Evolutionary conservation across 768 basidiomycete species (phyloP), one percentile per base, ranked within the genome.

Genomic region (Sutorius australiensis): DNA sequence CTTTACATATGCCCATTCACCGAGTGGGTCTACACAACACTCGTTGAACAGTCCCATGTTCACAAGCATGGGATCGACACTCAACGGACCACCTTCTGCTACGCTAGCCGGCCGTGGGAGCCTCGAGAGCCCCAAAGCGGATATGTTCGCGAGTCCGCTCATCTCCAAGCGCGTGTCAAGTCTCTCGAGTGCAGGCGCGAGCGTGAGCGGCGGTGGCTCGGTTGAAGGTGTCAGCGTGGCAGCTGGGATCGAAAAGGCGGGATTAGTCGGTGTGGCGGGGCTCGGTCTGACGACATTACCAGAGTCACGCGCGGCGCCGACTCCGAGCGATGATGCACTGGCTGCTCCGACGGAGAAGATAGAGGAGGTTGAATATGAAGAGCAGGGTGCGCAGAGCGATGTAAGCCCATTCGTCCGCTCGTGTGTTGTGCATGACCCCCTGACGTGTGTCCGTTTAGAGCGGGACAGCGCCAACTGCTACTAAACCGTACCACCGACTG

Each of bases 361-460:
- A 6, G 68, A 71, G 21, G 64, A 65, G 30, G 60, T 60, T 5
- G 66, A 54, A 30, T 73, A 71, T 5, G 84, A 83, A 12, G 86
- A 88, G 55, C 64, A 81, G 61, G 67, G 73, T 61, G 76, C 68
- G 42, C 72, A 86, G 67, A 90, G 88, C 65, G 90, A 92, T 65
- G 89, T 89, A 58, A 49, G 81, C 72, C 41, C 19, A 28, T 42
- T n/a, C 42, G 6, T 58, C 52, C 14, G 42, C 9, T 36, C 21
- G 36, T 10, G 55, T 49, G 3, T 28, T 9, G 17, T 7, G 24
- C 24, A 24, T 24, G 31, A 34, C 17, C 14, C 1, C 12, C 45
- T 59, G 46, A 57, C 34, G 3, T 3, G 16, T 6, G 3, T 50
- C 13, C 5, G 13, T 17, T 51, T 63, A 87, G 86, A 77, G 77